Evolutionary conservation across 768 basidiomycete genomes (phyloP).

Genomic region (Solioccasus polychromus): DNA sequence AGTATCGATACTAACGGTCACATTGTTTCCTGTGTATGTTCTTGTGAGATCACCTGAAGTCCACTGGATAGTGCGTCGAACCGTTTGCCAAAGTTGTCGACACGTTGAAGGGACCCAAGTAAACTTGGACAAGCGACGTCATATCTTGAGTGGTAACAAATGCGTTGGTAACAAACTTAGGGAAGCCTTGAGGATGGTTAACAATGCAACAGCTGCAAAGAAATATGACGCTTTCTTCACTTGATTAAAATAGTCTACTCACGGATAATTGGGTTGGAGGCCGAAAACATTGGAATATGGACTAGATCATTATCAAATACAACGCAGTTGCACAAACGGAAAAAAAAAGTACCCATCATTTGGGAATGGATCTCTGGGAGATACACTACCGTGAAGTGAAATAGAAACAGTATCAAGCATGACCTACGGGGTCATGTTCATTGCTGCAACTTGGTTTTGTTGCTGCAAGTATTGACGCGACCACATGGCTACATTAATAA

Average conservation of each 20-base stretch:
- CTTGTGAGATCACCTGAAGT: neutral
- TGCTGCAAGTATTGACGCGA: conserved; percentile 57
- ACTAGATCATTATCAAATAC: neutral
- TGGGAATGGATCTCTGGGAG: neutral
- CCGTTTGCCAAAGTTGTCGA: conserved; percentile 36
- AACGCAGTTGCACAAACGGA: too few relatives aligned
- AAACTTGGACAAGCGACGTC: conserved; percentile 42
- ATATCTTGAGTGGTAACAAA: conserved; percentile 37
- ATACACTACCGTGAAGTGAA: neutral
- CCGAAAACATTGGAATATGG: conserved; percentile 4
- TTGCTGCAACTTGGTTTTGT: conserved; percentile 54
- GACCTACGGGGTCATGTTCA: conserved; percentile 51
- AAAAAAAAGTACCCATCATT: neutral
- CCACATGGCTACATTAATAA: conserved; percentile 49
- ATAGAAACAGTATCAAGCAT: neutral
- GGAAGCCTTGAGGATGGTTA: conserved; percentile 54
- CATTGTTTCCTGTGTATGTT: neutral
- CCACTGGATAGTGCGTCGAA: neutral
- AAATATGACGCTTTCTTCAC: too few relatives aligned
- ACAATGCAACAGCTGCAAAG: conserved; percentile 46
- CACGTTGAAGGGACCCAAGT: conserved; percentile 1
- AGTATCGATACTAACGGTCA: neutral
- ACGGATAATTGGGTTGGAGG: conserved; percentile 5
- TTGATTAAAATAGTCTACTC: neutral
- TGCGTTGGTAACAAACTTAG: conserved; percentile 51